Conservation (phyloP, 1,139 yeast genomes). For the Debaryomyces subglobosus region DNA sequence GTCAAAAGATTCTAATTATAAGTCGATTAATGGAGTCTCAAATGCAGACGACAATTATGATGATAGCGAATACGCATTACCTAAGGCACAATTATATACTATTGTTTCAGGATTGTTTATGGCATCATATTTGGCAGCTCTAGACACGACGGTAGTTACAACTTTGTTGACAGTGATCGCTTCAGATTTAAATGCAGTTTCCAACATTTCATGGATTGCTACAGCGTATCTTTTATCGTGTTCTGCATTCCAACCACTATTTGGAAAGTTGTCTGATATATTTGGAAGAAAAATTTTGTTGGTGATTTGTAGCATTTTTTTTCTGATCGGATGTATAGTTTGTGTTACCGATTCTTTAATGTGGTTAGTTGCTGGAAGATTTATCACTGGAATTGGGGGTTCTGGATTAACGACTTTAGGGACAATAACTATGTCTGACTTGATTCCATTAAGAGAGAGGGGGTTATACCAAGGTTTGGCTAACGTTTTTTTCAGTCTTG, state of each 20-base stretch:
- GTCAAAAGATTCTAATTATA: conserved; percentile 14
- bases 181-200: conserved; percentile 43
- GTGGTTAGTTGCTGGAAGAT: conserved; percentile 60
- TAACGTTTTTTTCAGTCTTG: conserved; percentile 51
- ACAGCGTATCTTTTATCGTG: conserved; percentile 45
- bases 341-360: conserved; percentile 43
- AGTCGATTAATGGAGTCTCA: conserved; percentile 14
- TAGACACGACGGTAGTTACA: conserved; percentile 49
- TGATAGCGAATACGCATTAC: conserved; percentile 35
- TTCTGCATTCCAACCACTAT: conserved; percentile 65
- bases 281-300: conserved; percentile 67
- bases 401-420: conserved; percentile 55
- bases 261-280: conserved; percentile 84
- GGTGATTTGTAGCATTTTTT: conserved; percentile 37
- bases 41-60: conserved; percentile 16
- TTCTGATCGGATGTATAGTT: conserved; percentile 44
- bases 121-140: conserved; percentile 46
- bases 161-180: conserved; percentile 47
- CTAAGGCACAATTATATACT: conserved; percentile 31
- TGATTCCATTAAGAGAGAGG: conserved; percentile 54
- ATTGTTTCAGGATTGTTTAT: conserved; percentile 40
- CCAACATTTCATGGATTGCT: conserved; percentile 51
- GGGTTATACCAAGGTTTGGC: conserved; percentile 58
- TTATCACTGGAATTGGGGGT: conserved; percentile 61
- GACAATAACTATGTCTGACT: conserved; percentile 55